phyloP scores from a whole-genome alignment of 345 rosid species.

The Atalantia buxifolia region DNA sequence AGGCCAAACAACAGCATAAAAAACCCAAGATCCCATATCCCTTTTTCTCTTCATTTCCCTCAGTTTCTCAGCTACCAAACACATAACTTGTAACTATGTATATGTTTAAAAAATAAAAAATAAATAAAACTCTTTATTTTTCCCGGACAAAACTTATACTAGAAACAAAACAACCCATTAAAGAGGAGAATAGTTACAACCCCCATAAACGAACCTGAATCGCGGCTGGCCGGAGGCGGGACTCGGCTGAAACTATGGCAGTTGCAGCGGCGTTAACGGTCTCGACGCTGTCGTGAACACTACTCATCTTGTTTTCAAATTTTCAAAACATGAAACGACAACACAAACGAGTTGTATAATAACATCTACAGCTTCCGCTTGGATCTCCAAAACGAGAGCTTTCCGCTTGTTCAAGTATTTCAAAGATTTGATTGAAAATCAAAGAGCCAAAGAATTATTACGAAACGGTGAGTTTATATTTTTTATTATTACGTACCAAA shows the following conservation, averaged over 20 bases:
- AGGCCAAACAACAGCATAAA: neutral
- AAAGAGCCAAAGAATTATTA: neutral
- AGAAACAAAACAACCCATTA: neutral
- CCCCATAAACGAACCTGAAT: constrained; percentile 40
- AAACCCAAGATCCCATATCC: constrained; percentile 23
- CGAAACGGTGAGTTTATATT: too few relatives aligned
- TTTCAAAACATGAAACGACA: constrained; percentile 12
- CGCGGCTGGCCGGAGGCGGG: constrained; percentile 69
- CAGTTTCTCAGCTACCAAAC: constrained; percentile 17
- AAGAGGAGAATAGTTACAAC: neutral
- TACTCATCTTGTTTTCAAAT: constrained; percentile 35
- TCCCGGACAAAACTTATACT: too few relatives aligned
- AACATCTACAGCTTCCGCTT: constrained; percentile 17
- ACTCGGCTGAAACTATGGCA: constrained; percentile 87
- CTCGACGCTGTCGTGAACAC: constrained; percentile 56
- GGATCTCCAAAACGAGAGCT: constrained; percentile 23
- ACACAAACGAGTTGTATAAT: neutral
- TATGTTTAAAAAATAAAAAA: too few relatives aligned
- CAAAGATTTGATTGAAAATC: neutral
- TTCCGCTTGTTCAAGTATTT: neutral
- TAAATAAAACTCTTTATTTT: too few relatives aligned
- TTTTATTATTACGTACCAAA: too few relatives aligned
- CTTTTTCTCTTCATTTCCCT: constrained; percentile 6
- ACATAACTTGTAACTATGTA: too few relatives aligned
- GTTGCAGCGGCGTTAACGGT: constrained; percentile 94